phyloP scores from a whole-genome alignment of 2,329 filamentous ascomycete species.

The Phyllosticta ampelicida region DNA sequence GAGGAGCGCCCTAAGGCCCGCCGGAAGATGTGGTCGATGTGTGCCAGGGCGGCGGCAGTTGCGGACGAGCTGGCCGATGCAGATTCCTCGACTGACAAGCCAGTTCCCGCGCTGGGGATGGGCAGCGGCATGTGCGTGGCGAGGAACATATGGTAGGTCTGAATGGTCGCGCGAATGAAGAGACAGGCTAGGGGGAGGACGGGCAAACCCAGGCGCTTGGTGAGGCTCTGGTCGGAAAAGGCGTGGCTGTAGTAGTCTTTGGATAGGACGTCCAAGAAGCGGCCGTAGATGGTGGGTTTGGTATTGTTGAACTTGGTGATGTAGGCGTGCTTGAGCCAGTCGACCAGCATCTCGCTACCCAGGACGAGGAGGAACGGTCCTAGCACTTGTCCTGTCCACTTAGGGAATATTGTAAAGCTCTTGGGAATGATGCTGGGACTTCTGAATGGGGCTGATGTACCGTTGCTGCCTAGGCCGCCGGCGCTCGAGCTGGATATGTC shows the following conservation, averaged over 20 bases:
- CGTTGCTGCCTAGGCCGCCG: conserved; percentile 28
- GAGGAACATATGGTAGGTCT: conserved; percentile 97
- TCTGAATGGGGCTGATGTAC: conserved; percentile 47
- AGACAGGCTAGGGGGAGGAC: conserved; percentile 88
- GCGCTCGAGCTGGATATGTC: conserved; percentile 19
- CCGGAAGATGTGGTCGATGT: conserved; percentile 67
- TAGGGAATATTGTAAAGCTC: conserved; percentile 82
- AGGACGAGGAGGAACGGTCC: conserved; percentile 90
- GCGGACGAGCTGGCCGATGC: conserved; percentile 49
- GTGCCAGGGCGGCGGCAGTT: conserved; percentile 65
- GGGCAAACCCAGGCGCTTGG: conserved; percentile 77
- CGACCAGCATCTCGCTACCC: conserved; percentile 91
- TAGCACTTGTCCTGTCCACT: conserved; percentile 78
- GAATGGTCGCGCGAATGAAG: conserved; percentile 86
- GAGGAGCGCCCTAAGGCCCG: conserved; percentile 65
- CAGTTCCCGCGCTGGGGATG: conserved; percentile 54
- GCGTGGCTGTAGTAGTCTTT: conserved; percentile 99
- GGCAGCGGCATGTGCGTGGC: conserved; percentile 74
- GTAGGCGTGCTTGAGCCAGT: conserved; percentile 95
- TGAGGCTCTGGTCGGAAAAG: conserved; percentile 82
- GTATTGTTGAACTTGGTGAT: conserved; percentile 99
- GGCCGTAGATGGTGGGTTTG: conserved; percentile 76
- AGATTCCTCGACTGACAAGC: conserved; percentile 47
- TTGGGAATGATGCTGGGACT: conserved; percentile 71
- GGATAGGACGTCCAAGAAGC: conserved; percentile 84